These are phyloP conservation scores for Chlorociboria aeruginascens DNA, from an alignment of 495 filamentous ascomycete genomes.

Conservation along the genomic window DNA sequence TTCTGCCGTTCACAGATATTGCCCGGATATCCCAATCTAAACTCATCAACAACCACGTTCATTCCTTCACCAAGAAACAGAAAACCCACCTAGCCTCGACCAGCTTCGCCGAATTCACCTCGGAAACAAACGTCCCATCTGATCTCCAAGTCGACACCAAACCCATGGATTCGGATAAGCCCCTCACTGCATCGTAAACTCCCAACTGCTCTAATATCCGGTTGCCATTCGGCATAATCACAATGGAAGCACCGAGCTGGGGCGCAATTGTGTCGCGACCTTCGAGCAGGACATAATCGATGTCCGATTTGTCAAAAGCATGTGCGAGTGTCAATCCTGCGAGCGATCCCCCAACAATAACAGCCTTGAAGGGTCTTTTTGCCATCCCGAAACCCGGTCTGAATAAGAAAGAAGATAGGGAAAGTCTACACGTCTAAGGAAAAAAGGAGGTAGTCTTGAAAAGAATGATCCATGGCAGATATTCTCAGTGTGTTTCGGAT, in stretches of 20 bases:
- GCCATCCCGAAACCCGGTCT: no score
- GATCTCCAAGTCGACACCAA: neutral
- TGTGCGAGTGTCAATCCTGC: slow-evolving; percentile 20
- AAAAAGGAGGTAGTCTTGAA: no score
- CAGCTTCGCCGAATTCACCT: slow-evolving; percentile 3
- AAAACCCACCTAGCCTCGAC: slow-evolving; percentile 16
- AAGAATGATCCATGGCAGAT: no score
- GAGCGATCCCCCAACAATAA: slow-evolving; percentile 21
- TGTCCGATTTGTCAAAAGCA: slow-evolving; percentile 12
- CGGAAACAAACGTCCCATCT: slow-evolving; percentile 11
- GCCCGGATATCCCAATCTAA: slow-evolving; percentile 19
- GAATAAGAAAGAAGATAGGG: no score
- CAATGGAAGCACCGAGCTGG: slow-evolving; percentile 18
- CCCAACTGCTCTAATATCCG: slow-evolving; percentile 28
- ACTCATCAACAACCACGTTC: neutral
- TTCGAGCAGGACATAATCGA: slow-evolving; percentile 21
- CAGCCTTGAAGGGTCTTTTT: slow-evolving; percentile 15
- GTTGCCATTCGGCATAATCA: slow-evolving; percentile 20
- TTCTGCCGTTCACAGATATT: slow-evolving; percentile 23
- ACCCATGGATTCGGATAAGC: neutral
- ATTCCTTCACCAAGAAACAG: neutral
- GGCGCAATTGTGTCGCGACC: slow-evolving; percentile 15
- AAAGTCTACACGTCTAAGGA: no score
- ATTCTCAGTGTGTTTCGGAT: no score
- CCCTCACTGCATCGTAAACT: slow-evolving; percentile 19